Evolutionary conservation across 2,329 filamentous ascomycete genomes (phyloP), one percentile per base, ranked within the genome.

Genomic region (Fusarium newnesense): DNA sequence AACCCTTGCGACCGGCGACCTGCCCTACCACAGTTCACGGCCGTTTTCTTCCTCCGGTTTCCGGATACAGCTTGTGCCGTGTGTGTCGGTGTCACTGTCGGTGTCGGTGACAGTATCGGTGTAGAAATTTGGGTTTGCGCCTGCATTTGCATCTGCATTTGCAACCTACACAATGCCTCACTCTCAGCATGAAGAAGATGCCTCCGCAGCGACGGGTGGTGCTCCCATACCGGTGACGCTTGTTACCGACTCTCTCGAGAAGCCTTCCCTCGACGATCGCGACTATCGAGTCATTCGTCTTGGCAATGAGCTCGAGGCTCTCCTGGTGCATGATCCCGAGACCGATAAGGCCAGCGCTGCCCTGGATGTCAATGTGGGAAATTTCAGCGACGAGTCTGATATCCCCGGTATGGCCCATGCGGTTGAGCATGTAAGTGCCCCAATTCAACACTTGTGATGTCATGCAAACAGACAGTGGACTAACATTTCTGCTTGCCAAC

Each of bases 261-360:
- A 93, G 79, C 94, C 95, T 10, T 91, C 92, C 74, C 87, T 97
- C 61, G 96, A 98, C 82, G 91, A 97, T 81, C 90, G 96, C 60
- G 89, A 90, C 37, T 99, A 99, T 81, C 89, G 96, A 65, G 94
- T 99, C 72, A 92, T 98, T 76, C 90, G 91, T 60, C 87, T 99
- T 60, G 85, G 90, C 52, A 99, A 99, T 82, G 88, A 95, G 81
- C 89, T 99, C 21, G 96, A 99, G 85, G 96, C 91, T 12, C 87
- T 99, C 24, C 85, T 99, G 56, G 96, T 98, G 63, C 96, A 98
- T 81, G 96, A 99, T 84, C 90, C 94, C 2, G 92, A 97, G 71
- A 97, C 96, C 12, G 96, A 99, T 86, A 98, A 98, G 87, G 95
- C 96, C 73, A 97, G 95, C 78, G 96, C 96, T 15, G 93, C 96